Evolutionary conservation across 2,329 filamentous ascomycete genomes (phyloP).

Genomic region (Colletotrichum chrysophilum): DNA sequence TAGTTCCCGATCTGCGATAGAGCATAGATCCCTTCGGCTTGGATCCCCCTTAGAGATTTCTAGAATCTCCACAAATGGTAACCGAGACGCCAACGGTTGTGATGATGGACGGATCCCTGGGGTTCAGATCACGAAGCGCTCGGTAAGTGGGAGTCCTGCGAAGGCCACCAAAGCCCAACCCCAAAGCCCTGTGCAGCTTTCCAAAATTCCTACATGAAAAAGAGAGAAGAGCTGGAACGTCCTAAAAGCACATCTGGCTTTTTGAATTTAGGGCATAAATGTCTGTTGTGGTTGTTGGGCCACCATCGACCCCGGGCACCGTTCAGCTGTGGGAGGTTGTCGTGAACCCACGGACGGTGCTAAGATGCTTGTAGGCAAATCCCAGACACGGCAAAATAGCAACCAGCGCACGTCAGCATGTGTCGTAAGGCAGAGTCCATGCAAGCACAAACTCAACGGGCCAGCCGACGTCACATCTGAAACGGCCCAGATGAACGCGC

Average conservation of each 20-base stretch:
- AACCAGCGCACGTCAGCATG: background rate
- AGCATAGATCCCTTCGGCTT: background rate
- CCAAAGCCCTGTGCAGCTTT: background rate
- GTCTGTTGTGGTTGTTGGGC: background rate
- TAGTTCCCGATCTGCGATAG: background rate
- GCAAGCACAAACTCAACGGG: constrained; percentile 10
- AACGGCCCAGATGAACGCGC: constrained; percentile 11
- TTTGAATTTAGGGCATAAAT: background rate
- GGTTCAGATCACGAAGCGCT: background rate
- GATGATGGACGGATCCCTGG: background rate
- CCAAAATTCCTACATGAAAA: background rate
- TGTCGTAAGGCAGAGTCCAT: constrained; percentile 6
- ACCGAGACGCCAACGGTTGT: background rate
- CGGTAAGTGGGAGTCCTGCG: background rate
- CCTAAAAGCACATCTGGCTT: background rate
- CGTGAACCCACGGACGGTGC: constrained; percentile 16
- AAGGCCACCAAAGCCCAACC: background rate
- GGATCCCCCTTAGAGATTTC: background rate
- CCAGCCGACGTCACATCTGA: constrained; percentile 17
- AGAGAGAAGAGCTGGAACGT: background rate
- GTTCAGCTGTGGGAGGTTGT: background rate
- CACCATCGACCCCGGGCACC: background rate
- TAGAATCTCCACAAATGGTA: background rate
- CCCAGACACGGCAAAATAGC: constrained; percentile 3
- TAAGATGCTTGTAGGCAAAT: constrained; percentile 14